Evolutionary conservation across 2,329 filamentous ascomycete species (phyloP).

Genomic region (Cladophialophora exuberans): DNA sequence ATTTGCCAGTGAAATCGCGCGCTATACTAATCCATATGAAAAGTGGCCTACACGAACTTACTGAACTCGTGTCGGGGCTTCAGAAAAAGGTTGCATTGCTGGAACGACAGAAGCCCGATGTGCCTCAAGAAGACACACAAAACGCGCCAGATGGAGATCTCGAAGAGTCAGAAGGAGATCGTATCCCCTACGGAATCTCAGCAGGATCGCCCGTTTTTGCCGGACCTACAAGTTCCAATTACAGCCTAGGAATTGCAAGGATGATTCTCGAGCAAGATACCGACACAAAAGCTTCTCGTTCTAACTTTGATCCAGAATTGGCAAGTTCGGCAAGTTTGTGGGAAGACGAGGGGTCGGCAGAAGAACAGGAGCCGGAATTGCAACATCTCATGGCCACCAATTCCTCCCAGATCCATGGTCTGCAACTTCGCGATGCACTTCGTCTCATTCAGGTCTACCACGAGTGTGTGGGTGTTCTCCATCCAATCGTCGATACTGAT

Average conservation of each 20-base stretch:
- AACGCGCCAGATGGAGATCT: not conserved
- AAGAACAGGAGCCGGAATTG: not conserved
- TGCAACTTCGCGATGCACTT: conserved; percentile 8
- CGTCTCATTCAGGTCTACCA: conserved; percentile 18
- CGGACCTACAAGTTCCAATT: conserved; percentile 19
- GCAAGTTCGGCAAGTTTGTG: conserved; percentile 4
- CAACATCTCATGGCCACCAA: not conserved
- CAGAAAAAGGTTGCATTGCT: conserved; percentile 18
- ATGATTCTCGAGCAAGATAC: conserved; percentile 14
- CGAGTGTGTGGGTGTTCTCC: conserved; percentile 15
- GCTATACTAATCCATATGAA: not conserved
- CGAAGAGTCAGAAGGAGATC: not conserved
- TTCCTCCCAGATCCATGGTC: not conserved
- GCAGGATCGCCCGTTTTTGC: conserved; percentile 12
- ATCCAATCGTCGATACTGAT: conserved; percentile 11
- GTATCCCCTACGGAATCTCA: not conserved
- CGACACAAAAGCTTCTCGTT: not conserved
- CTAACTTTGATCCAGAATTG: conserved; percentile 4
- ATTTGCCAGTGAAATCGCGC: not conserved
- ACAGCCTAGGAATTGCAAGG: conserved; percentile 18
- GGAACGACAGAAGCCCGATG: conserved; percentile 11
- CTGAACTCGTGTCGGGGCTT: conserved; percentile 10
- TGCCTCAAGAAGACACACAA: not conserved
- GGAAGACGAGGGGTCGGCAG: conserved; percentile 11
- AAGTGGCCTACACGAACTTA: conserved; percentile 14